A percentile compares a stretch with the other conserved stretches of the same genome.
Evolutionary conservation across 148 eudicot species (phyloP).

Genomic region (Spergularia marina): DNA sequence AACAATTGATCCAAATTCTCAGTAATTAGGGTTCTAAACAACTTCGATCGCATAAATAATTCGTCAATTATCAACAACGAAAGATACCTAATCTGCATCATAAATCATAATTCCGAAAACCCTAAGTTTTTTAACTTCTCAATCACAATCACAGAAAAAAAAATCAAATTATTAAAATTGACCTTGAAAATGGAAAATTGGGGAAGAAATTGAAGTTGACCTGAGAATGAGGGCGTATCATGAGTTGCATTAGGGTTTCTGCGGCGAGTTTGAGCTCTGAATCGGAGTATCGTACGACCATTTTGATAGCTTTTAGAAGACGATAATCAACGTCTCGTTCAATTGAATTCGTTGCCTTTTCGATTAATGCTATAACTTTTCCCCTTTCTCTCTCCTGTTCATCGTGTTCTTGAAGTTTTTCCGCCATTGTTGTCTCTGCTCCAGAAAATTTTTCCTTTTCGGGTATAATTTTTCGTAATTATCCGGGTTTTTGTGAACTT

Average conservation of each 20-base stretch:
- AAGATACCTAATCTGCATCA: slow-evolving; percentile 73
- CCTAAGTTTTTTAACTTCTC: slow-evolving; percentile 1
- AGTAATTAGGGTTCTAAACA: slow-evolving; percentile 67
- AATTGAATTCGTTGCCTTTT: slow-evolving; percentile 76
- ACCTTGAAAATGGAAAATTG: not conserved
- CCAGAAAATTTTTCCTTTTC: no score
- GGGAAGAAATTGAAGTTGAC: slow-evolving; percentile 16
- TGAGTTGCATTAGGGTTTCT: slow-evolving; percentile 62
- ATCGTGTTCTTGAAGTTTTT: slow-evolving; percentile 33
- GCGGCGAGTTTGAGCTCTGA: slow-evolving; percentile 70
- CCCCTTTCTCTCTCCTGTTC: slow-evolving; percentile 34
- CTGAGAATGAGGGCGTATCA: slow-evolving; percentile 94
- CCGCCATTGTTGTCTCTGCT: slow-evolving; percentile 28
- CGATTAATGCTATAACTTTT: slow-evolving; percentile 52
- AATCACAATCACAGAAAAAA: no score
- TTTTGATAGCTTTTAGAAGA: slow-evolving; percentile 83
- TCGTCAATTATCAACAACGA: slow-evolving; percentile 84
- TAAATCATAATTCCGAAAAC: slow-evolving; percentile 1
- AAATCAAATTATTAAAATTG: not conserved
- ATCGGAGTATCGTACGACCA: slow-evolving; percentile 64
- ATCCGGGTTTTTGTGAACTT: no score
- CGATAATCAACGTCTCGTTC: slow-evolving; percentile 71
- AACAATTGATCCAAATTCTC: slow-evolving; percentile 79
- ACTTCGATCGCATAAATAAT: slow-evolving; percentile 88
- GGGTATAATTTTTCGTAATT: no score